Conservation (phyloP, 768 basidiomycete species). For the Mycena leptocephala region DNA sequence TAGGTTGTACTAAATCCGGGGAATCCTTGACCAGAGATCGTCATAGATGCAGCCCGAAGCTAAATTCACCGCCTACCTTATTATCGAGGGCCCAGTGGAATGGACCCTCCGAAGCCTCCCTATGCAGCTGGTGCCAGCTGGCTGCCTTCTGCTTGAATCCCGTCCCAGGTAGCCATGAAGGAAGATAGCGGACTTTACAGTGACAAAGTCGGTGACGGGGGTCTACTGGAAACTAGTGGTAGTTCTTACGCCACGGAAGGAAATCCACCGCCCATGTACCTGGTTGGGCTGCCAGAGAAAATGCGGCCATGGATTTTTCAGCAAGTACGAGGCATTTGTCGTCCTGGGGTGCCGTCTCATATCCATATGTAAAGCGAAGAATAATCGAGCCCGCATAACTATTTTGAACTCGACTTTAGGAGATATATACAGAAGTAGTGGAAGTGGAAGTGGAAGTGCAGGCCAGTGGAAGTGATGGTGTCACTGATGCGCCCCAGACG, state of each 20-base stretch:
- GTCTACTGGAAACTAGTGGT: not conserved
- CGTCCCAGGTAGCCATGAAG: constrained; percentile 47
- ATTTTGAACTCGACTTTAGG: no score
- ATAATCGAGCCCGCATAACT: constrained; percentile 36
- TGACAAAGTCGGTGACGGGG: not conserved
- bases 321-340: constrained; percentile 39
- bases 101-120: constrained; percentile 5
- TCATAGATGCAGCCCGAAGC: no score
- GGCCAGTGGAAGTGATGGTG: no score
- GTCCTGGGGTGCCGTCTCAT: constrained; percentile 27
- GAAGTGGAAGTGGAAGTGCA: no score
- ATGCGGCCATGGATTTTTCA: constrained; percentile 43
- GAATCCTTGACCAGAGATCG: constrained; percentile 5
- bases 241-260: constrained; percentile 27
- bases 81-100: constrained; percentile 2
- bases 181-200: constrained; percentile 40
- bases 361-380: constrained; percentile 36
- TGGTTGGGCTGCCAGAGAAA: constrained; percentile 40
- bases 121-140: not conserved
- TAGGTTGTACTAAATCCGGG: not conserved
- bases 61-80: not conserved
- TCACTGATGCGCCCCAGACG: no score
- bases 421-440: no score
- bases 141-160: constrained; percentile 33
- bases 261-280: constrained; percentile 33